Evolutionary conservation across 768 basidiomycete genomes (phyloP).

Genomic region (Termitomyces sp.): DNA sequence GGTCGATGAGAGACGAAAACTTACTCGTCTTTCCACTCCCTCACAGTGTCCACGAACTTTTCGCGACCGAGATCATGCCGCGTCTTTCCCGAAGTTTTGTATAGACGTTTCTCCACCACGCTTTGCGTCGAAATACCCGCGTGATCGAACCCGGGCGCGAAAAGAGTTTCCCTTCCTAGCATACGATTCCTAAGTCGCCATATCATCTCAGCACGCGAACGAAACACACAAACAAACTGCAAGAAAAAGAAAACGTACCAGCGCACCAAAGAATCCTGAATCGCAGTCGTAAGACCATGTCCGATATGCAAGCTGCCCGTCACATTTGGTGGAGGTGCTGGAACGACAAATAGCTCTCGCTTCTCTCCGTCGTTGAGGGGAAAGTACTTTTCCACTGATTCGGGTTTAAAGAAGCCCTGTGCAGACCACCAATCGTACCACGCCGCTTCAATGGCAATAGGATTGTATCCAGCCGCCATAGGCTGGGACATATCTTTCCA

Average conservation of each 20-base stretch:
- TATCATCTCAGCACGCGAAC: not conserved
- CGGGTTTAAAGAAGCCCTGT: constrained; percentile 86
- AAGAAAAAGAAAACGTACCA: constrained; percentile 52
- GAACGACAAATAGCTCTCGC: constrained; percentile 77
- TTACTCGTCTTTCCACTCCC: constrained; percentile 97
- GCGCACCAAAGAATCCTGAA: constrained; percentile 85
- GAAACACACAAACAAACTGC: not conserved
- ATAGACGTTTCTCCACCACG: constrained; percentile 91
- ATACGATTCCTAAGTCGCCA: constrained; percentile 81
- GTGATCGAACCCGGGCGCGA: constrained; percentile 94
- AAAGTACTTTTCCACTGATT: constrained; percentile 31
- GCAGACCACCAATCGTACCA: constrained; percentile 99
- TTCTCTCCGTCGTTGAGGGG: constrained; percentile 53
- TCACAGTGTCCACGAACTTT: constrained; percentile 83
- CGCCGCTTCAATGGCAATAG: constrained; percentile 87
- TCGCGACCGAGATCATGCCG: constrained; percentile 95
- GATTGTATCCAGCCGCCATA: constrained; percentile 94
- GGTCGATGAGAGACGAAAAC: constrained; percentile 21
- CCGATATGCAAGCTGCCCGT: constrained; percentile 95
- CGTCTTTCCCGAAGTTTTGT: constrained; percentile 76
- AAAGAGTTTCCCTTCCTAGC: constrained; percentile 87
- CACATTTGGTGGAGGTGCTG: constrained; percentile 93
- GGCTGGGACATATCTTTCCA: constrained; percentile 72
- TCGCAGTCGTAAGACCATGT: constrained; percentile 86
- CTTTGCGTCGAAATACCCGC: constrained; percentile 98